Conservation (phyloP, 1,284 basidiomycete genomes). For the Neolentinus lepideus region DNA sequence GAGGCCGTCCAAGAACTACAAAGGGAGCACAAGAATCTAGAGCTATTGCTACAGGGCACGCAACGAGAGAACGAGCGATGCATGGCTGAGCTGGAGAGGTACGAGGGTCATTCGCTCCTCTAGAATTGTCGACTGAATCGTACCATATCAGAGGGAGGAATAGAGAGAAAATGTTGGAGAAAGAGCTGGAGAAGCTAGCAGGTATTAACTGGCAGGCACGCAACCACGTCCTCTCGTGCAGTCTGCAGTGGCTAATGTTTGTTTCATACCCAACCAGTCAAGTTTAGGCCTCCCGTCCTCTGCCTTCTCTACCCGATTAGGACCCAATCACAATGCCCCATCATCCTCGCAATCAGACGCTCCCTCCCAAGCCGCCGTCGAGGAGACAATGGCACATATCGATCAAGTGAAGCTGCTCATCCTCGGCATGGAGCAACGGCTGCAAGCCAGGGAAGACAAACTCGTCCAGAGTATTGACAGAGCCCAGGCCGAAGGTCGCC, state of each 20-base stretch:
- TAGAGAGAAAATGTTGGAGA: slow-evolving; percentile 64
- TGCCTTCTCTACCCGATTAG: background rate
- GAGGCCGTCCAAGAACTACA: slow-evolving; percentile 56
- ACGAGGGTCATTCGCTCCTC: slow-evolving; percentile 10
- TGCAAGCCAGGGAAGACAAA: slow-evolving; percentile 58
- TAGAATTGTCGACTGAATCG: background rate
- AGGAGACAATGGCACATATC: slow-evolving; percentile 38
- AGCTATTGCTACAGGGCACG: slow-evolving; percentile 64
- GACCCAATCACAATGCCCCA: background rate
- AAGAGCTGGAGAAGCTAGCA: slow-evolving; percentile 56
- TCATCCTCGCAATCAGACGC: slow-evolving; percentile 11
- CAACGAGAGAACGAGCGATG: slow-evolving; percentile 73
- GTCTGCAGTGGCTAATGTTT: background rate
- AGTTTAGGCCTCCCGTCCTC: background rate
- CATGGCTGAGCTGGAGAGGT: slow-evolving; percentile 71
- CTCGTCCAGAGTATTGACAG: slow-evolving; percentile 50
- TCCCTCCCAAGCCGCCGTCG: slow-evolving; percentile 19
- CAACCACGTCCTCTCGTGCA: slow-evolving; percentile 2
- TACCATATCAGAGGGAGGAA: slow-evolving; percentile 14
- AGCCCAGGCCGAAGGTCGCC: slow-evolving; percentile 50
- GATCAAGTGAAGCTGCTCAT: slow-evolving; percentile 47
- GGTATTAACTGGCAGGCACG: slow-evolving; percentile 72
- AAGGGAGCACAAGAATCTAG: slow-evolving; percentile 65
- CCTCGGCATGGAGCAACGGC: slow-evolving; percentile 70
- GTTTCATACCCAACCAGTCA: slow-evolving; percentile 3